phyloP scores from a whole-genome alignment of 2,329 filamentous ascomycete species.

The Aspergillus calidoustus region DNA sequence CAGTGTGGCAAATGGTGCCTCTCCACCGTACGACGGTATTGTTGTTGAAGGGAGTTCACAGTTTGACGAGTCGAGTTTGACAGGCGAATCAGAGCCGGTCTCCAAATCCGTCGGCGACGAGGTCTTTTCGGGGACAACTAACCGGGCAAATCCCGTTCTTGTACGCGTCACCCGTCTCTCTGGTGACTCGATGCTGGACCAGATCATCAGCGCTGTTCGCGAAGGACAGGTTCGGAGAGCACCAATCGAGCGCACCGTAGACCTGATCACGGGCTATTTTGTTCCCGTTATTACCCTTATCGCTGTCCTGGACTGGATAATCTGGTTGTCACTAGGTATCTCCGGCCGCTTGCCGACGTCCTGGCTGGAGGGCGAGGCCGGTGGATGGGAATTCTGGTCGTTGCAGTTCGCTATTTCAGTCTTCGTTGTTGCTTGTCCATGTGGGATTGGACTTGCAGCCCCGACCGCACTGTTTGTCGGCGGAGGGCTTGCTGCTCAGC shows the following conservation, averaged over 20 bases:
- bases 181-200: conserved; percentile 55
- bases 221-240: conserved; percentile 55
- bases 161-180: conserved; percentile 50
- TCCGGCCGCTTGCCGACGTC: conserved; percentile 52
- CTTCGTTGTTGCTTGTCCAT: conserved; percentile 85
- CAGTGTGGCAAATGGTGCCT: conserved; percentile 75
- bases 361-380: conserved; percentile 56
- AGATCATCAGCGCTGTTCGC: conserved; percentile 55
- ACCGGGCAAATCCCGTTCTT: conserved; percentile 50
- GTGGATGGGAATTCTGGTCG: conserved; percentile 57
- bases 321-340: conserved; percentile 53
- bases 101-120: conserved; percentile 47
- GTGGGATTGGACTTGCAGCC: conserved; percentile 79
- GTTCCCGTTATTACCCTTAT: conserved; percentile 55
- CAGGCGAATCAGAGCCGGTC: conserved; percentile 58
- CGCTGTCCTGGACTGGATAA: conserved; percentile 51
- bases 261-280: conserved; percentile 54
- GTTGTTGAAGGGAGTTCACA: conserved; percentile 60
- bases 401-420: conserved; percentile 76
- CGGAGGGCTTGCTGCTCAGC: conserved; percentile 75
- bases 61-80: conserved; percentile 91
- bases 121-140: conserved; percentile 53
- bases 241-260: conserved; percentile 53
- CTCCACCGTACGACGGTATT: conserved; percentile 80
- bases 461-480: conserved; percentile 85